These are phyloP conservation scores for Neonothopanus nambi DNA, from an alignment of 1,284 basidiomycete genomes.

Conservation along the genomic window DNA sequence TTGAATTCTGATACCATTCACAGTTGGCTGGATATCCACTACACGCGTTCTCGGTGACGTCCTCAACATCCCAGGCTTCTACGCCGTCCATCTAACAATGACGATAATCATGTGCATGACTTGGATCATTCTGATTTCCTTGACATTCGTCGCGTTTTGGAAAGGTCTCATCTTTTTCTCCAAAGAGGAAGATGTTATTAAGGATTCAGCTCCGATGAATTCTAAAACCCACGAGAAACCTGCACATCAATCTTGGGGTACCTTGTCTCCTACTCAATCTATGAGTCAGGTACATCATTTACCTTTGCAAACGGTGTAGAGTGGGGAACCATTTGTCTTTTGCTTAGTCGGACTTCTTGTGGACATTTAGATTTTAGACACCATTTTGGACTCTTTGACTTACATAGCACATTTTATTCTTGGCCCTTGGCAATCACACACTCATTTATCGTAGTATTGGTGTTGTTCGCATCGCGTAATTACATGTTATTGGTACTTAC, in stretches of 20 bases:
- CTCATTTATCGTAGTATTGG: too few species aligned
- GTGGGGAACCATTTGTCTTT: too few species aligned
- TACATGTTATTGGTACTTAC: too few species aligned
- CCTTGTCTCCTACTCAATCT: too few species aligned
- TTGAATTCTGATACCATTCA: neutral
- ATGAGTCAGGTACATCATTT: too few species aligned
- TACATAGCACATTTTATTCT: too few species aligned
- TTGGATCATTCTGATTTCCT: constrained; percentile 40
- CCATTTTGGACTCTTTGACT: too few species aligned
- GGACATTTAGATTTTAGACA: too few species aligned
- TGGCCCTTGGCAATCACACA: too few species aligned
- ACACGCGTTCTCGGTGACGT: constrained; percentile 42
- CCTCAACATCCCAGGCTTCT: constrained; percentile 40
- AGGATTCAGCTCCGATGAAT: constrained; percentile 34
- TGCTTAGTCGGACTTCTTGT: too few species aligned
- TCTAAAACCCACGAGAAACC: neutral
- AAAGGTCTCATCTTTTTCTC: constrained; percentile 47
- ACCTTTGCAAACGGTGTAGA: too few species aligned
- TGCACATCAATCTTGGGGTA: neutral
- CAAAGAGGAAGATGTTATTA: constrained; percentile 43
- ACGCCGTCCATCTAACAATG: constrained; percentile 40
- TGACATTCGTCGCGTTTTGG: constrained; percentile 44
- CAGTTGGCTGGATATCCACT: constrained; percentile 46
- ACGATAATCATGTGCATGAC: constrained; percentile 37
- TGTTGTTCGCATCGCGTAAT: too few species aligned